These are phyloP conservation scores for Sphagnum tenellum DNA, from an alignment of 225 moss, liverwort and hornwort species.

Conservation along the genomic window DNA sequence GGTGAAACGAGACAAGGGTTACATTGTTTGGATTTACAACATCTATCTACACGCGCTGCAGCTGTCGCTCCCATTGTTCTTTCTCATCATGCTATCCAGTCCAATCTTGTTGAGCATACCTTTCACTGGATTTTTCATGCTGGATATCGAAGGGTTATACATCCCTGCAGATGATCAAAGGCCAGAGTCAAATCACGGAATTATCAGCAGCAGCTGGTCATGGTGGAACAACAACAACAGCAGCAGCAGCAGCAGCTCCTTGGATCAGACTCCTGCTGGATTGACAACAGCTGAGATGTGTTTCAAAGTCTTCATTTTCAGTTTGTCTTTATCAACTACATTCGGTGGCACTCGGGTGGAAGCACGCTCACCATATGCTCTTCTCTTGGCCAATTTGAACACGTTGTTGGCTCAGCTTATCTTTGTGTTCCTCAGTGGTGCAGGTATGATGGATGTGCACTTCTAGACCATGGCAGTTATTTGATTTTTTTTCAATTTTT, in stretches of 20 bases:
- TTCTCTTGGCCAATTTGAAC: slow-evolving; percentile 53
- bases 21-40: slow-evolving; percentile 26
- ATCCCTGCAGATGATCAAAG: slow-evolving; percentile 23
- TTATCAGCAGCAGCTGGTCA: too few species aligned
- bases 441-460: slow-evolving; percentile 23
- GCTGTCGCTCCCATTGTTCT: slow-evolving; percentile 45
- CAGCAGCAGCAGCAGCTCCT: too few species aligned
- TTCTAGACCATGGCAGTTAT: too few species aligned
- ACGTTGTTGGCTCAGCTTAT: slow-evolving; percentile 58
- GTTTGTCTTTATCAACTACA: slow-evolving; percentile 51
- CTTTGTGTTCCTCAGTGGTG: slow-evolving; percentile 59
- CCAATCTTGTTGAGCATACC: slow-evolving; percentile 44
- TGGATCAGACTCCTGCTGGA: slow-evolving; percentile 11
- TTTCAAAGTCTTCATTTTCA: slow-evolving; percentile 55
- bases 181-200: background rate
- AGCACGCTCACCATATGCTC: slow-evolving; percentile 43
- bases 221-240: too few species aligned
- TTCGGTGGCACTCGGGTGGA: slow-evolving; percentile 48
- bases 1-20: slow-evolving; percentile 30
- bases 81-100: slow-evolving; percentile 41
- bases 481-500: too few species aligned
- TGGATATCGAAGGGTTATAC: slow-evolving; percentile 49
- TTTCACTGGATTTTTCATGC: slow-evolving; percentile 56
- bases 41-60: slow-evolving; percentile 43
- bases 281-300: slow-evolving; percentile 22